Conservation (phyloP, 2,329 filamentous ascomycete genomes). For the Penicillium crustosum region DNA sequence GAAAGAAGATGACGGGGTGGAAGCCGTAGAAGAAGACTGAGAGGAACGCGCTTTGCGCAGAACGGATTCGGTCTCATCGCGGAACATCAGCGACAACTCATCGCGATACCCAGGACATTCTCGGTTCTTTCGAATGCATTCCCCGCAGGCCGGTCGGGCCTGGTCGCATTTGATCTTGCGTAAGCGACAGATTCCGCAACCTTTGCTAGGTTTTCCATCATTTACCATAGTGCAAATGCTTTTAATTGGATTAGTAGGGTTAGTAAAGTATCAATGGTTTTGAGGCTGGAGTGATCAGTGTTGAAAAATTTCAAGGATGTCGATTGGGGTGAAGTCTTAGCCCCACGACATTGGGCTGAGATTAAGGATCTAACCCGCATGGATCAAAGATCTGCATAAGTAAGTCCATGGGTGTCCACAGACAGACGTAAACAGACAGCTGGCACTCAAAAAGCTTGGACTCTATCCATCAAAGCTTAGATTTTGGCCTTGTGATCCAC, state of each 20-base stretch:
- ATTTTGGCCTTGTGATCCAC: no score
- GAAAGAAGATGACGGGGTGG: slow-evolving; percentile 26
- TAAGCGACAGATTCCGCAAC: slow-evolving; percentile 44
- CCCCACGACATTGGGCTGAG: not conserved
- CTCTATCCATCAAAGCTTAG: not conserved
- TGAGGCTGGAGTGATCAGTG: no score
- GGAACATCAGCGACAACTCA: slow-evolving; percentile 28
- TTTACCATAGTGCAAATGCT: slow-evolving; percentile 36
- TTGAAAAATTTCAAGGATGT: no score
- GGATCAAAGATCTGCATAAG: not conserved
- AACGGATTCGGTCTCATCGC: slow-evolving; percentile 63
- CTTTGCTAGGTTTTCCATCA: slow-evolving; percentile 46
- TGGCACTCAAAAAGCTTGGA: not conserved
- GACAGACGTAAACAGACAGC: not conserved
- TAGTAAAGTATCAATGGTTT: not conserved
- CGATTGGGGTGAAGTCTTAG: not conserved
- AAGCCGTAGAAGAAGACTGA: slow-evolving; percentile 1
- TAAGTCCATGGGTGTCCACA: not conserved
- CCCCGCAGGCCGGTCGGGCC: slow-evolving; percentile 59
- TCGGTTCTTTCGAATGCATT: slow-evolving; percentile 61
- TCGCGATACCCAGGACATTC: slow-evolving; percentile 64
- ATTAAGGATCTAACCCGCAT: not conserved
- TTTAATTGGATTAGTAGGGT: not conserved
- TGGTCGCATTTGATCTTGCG: slow-evolving; percentile 58
- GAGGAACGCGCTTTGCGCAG: slow-evolving; percentile 50